These are phyloP conservation scores for Hypomontagnella submonticulosa DNA, from an alignment of 495 filamentous ascomycete species.

Conservation along the genomic window DNA sequence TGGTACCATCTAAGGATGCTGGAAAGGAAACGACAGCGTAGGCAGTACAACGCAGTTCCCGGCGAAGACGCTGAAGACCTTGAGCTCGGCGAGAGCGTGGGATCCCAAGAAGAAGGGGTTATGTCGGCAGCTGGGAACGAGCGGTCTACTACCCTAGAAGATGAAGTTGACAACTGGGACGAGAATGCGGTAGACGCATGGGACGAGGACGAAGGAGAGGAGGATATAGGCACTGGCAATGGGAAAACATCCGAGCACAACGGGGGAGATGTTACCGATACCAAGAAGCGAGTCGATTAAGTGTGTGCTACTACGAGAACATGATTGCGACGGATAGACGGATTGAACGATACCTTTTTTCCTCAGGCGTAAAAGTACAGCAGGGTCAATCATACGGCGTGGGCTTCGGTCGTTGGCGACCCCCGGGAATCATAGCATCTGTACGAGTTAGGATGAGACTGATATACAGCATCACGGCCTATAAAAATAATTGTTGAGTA, in stretches of 20 bases:
- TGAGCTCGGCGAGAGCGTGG: constrained; percentile 68
- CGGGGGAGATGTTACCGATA: constrained; percentile 31
- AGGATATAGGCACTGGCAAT: constrained; percentile 50
- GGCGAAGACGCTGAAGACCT: constrained; percentile 61
- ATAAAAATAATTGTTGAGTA: constrained; percentile 10
- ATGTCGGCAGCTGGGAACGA: constrained; percentile 41
- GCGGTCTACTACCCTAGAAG: constrained; percentile 64
- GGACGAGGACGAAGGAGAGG: constrained; percentile 70
- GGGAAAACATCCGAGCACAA: constrained; percentile 43
- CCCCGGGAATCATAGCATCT: constrained; percentile 25
- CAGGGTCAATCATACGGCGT: constrained; percentile 27
- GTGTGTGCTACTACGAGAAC: constrained; percentile 20
- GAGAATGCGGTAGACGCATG: constrained; percentile 80
- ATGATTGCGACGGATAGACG: constrained; percentile 38
- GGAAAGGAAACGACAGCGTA: constrained; percentile 81
- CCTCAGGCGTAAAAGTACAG: constrained; percentile 32
- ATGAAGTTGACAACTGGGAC: constrained; percentile 85
- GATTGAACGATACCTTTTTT: constrained; percentile 45
- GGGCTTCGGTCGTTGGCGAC: constrained; percentile 19
- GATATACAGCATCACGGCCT: constrained; percentile 34
- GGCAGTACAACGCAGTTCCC: constrained; percentile 72
- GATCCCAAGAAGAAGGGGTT: constrained; percentile 65
- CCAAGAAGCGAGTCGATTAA: constrained; percentile 57
- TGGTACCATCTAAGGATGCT: constrained; percentile 98
- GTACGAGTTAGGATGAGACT: constrained; percentile 37